Base-by-base conservation (phyloP, 1,139 yeast genomes). In the Meyerozyma carpophila region DNA sequence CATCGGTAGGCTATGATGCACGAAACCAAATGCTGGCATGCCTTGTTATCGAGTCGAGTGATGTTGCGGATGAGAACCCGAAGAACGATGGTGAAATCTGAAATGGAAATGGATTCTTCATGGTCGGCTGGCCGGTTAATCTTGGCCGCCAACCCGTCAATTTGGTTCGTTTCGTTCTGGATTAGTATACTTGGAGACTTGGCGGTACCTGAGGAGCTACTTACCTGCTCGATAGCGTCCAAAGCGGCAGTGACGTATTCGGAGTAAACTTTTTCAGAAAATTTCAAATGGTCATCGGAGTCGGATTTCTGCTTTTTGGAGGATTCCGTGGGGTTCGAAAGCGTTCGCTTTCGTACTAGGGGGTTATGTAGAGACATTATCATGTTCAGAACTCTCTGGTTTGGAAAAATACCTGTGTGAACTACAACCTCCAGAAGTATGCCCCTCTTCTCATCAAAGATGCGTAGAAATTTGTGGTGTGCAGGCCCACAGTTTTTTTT, bases 241-340 rank as follows among this genome's bases (percentile, higher is more conserved):
- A 87, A 66, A 32, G 94, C 94, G 45, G 86, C 76, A 52, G 75
- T 77, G 28, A 85, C 81, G 57, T 76, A 79, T 38, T 85, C 73
- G 42, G 74, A 65, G 63, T 82, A 85, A 77, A 84, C 75, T 58
- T 79, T 75, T 44, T 75, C 79, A 34, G 78, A 66, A 54, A 76
- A 71, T 41, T 36, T 38, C 13, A 26, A 32, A 28, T 41, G 42
- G 36, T 45, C 48, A 26, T 43, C 42, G 28, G 47, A 36, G 29
- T 40, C 45, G 45, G 36, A 32, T 32, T 42, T 48, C 46, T 43
- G 43, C 34, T 39, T 44, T 43, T 34, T 47, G 44, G 42, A 24
- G 40, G 25, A 4, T 18, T 21, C 28, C 10, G 29, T 44, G 10
- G 53, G 45, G 5, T 44, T 48, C 13, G 43, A 26, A n/a, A 43